Evolutionary conservation across 345 rosid genomes (phyloP).

Genomic region (Camelina laxa): DNA sequence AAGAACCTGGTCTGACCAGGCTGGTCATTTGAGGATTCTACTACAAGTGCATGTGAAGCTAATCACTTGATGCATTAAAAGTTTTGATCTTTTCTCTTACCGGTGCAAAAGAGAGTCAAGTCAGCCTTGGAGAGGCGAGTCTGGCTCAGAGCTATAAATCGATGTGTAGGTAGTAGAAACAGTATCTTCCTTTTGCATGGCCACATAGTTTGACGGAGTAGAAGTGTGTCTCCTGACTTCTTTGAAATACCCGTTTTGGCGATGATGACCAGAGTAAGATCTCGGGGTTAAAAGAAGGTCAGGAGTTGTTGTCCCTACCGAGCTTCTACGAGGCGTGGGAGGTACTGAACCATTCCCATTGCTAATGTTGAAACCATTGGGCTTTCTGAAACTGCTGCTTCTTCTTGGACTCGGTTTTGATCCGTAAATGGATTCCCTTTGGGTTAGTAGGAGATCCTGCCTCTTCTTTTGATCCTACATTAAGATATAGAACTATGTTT

Average conservation of each 20-base stretch:
- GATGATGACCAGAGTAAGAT: slow-evolving; percentile 74
- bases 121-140: slow-evolving; percentile 76
- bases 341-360: slow-evolving; percentile 92
- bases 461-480: slow-evolving; percentile 93
- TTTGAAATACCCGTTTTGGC: slow-evolving; percentile 85
- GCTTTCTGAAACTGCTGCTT: slow-evolving; percentile 82
- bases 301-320: slow-evolving; percentile 70
- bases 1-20: background rate
- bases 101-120: slow-evolving; percentile 36
- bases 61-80: background rate
- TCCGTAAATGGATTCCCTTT: slow-evolving; percentile 89
- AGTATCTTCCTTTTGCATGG: slow-evolving; percentile 87
- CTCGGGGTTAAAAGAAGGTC: slow-evolving; percentile 84
- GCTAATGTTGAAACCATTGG: slow-evolving; percentile 65
- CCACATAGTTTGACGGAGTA: slow-evolving; percentile 82
- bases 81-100: slow-evolving; percentile 12
- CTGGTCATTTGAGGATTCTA: background rate
- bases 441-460: slow-evolving; percentile 82
- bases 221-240: slow-evolving; percentile 83
- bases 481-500: background rate
- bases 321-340: slow-evolving; percentile 83
- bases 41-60: background rate
- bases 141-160: slow-evolving; percentile 77
- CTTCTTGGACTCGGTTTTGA: slow-evolving; percentile 94
- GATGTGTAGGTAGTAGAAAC: slow-evolving; percentile 83